A percentile compares a stretch with the other conserved stretches of the same genome.
These are phyloP conservation scores for Schizopora paradoxa DNA, from an alignment of 1,284 basidiomycete species.

Conservation along the genomic window DNA sequence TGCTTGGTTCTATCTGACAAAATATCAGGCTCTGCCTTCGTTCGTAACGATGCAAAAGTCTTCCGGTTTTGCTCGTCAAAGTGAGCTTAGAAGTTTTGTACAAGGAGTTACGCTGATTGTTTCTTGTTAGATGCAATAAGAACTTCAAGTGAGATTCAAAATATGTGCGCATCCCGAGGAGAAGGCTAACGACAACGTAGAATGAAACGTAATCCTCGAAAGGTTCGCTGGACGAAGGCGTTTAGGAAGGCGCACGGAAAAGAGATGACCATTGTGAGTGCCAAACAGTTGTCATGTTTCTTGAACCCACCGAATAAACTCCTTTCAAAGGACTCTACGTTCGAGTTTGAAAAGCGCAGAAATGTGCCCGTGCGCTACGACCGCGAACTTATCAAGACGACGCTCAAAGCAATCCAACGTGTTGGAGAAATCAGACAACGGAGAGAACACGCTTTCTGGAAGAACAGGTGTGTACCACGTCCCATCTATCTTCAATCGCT, in stretches of 20 bases:
- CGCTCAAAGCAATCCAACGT: slow-evolving; percentile 97
- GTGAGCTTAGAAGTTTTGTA: slow-evolving; percentile 40
- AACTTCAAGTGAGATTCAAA: slow-evolving; percentile 80
- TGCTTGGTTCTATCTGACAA: slow-evolving; percentile 1
- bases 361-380: slow-evolving; percentile 98
- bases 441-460: slow-evolving; percentile 97
- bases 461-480: slow-evolving; percentile 62
- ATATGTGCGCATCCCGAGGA: not conserved
- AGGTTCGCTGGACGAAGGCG: slow-evolving; percentile 99
- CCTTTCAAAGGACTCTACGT: slow-evolving; percentile 83
- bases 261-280: slow-evolving; percentile 95
- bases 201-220: slow-evolving; percentile 99
- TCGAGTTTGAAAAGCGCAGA: slow-evolving; percentile 98
- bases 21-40: slow-evolving; percentile 77
- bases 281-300: too few relatives aligned
- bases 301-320: not conserved
- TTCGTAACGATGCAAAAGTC: slow-evolving; percentile 93
- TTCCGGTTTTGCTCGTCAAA: slow-evolving; percentile 97
- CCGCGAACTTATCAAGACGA: slow-evolving; percentile 89
- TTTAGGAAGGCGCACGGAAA: slow-evolving; percentile 99
- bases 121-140: slow-evolving; percentile 76
- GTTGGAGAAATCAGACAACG: slow-evolving; percentile 89
- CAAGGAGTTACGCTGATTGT: slow-evolving; percentile 14
- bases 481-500: slow-evolving; percentile 7
- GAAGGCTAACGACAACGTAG: slow-evolving; percentile 36